Evolutionary conservation across 2,329 filamentous ascomycete species (phyloP).

Genomic region (Penicillium sp.): DNA sequence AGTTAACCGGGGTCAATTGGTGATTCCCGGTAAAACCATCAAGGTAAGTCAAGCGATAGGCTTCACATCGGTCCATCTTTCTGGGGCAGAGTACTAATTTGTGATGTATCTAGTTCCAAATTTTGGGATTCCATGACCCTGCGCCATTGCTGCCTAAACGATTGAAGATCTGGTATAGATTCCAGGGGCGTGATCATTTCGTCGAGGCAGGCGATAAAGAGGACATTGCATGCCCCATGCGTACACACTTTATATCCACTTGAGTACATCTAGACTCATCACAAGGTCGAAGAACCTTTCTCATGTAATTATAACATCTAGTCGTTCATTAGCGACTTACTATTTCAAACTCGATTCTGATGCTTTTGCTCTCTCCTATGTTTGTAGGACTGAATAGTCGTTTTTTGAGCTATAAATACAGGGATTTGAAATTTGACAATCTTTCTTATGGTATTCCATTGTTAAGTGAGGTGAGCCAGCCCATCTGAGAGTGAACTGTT

Average conservation of each 20-base stretch:
- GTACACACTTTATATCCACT: slow-evolving; percentile 32
- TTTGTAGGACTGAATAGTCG: background rate
- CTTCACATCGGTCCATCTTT: background rate
- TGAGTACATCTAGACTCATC: slow-evolving; percentile 4
- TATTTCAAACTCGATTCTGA: slow-evolving; percentile 1
- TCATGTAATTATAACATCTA: slow-evolving; percentile 18
- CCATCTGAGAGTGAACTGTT: background rate
- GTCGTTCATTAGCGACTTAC: slow-evolving; percentile 5
- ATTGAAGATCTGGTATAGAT: slow-evolving; percentile 43
- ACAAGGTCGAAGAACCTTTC: background rate
- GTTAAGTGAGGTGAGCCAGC: background rate
- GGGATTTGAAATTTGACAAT: fast-evolving
- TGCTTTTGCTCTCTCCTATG: background rate
- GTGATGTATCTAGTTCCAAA: slow-evolving; percentile 33
- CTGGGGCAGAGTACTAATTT: slow-evolving; percentile 17
- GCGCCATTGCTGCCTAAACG: slow-evolving; percentile 42
- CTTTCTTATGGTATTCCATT: background rate
- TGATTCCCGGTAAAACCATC: slow-evolving; percentile 33
- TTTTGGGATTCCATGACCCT: slow-evolving; percentile 45
- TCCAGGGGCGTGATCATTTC: slow-evolving; percentile 38
- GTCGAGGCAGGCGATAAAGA: slow-evolving; percentile 39
- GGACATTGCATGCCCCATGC: slow-evolving; percentile 39
- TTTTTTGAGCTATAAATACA: no score
- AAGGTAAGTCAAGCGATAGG: slow-evolving; percentile 30
- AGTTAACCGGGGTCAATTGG: slow-evolving; percentile 42